A percentile compares a stretch with the other conserved stretches of the same genome.
Evolutionary conservation across 345 rosid species (phyloP).

Genomic region (Mercurialis annua): DNA sequence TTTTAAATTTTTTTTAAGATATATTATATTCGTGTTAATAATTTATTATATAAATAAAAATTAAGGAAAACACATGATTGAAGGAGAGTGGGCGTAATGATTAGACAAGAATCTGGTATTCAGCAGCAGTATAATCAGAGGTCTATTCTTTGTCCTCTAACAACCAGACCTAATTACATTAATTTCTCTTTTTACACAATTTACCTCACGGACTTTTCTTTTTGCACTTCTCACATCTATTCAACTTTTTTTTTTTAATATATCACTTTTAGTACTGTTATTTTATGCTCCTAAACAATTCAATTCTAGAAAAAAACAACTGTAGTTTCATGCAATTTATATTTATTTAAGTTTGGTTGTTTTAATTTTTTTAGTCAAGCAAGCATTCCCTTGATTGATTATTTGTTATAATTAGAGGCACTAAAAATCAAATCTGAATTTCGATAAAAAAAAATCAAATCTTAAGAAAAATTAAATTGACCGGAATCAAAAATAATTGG

Average conservation of each 20-base stretch:
- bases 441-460: no score
- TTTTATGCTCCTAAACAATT: background rate
- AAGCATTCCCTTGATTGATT: no score
- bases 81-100: conserved; percentile 14
- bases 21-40: no score
- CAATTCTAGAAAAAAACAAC: background rate
- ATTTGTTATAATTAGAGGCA: background rate
- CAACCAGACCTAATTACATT: conserved; percentile 28
- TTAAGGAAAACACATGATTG: conserved; percentile 3
- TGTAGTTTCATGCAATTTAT: background rate
- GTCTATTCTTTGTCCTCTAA: conserved; percentile 23
- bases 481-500: no score
- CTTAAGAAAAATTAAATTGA: no score
- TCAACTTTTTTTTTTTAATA: background rate
- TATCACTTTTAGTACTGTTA: background rate
- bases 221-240: background rate
- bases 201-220: background rate
- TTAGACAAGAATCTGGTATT: conserved; percentile 23
- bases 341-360: no score
- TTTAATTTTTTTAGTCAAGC: no score
- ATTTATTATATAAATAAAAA: background rate
- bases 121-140: conserved; percentile 8
- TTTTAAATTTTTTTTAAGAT: background rate
- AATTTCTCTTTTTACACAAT: background rate
- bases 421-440: no score